Evolutionary conservation across 139 green algal species (phyloP).

Genomic region (Tetratostichococcus sp.): DNA sequence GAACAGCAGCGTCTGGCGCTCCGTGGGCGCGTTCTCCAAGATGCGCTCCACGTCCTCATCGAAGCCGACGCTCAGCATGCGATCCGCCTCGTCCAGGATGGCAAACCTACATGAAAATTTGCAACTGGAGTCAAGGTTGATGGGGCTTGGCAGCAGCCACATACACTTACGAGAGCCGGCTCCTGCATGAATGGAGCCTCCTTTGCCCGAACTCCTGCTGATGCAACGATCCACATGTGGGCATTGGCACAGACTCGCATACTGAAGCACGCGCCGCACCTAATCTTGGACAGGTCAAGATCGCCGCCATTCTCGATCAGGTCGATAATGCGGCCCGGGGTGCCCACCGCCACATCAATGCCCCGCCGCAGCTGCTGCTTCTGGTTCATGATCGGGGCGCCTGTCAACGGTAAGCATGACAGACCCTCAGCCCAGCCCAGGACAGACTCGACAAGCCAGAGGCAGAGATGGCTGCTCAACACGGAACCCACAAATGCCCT

Average conservation of each 20-base stretch:
- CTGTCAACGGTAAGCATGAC: constrained; percentile 12
- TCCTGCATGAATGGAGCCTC: too few species aligned
- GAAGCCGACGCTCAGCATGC: constrained; percentile 98
- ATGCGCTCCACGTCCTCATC: constrained; percentile 97
- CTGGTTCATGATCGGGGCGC: constrained; percentile 67
- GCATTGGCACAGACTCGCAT: too few species aligned
- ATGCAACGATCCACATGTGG: too few species aligned
- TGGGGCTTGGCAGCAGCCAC: too few species aligned
- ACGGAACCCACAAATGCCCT: too few species aligned
- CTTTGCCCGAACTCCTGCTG: too few species aligned
- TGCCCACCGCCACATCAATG: constrained; percentile 94
- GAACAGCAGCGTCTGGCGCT: constrained; percentile 96
- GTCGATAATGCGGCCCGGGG: constrained; percentile 94
- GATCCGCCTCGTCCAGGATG: constrained; percentile 97
- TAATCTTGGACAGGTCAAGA: constrained; percentile 66
- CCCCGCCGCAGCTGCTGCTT: constrained; percentile 67
- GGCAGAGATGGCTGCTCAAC: too few species aligned
- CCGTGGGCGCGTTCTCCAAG: constrained; percentile 58
- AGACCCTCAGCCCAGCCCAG: too few species aligned
- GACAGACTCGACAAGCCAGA: too few species aligned
- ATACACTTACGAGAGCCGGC: too few species aligned
- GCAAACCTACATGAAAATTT: constrained; percentile 44
- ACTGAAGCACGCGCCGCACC: too few species aligned
- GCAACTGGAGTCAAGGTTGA: too few species aligned
- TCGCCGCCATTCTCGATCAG: constrained; percentile 73